These are phyloP conservation scores for Lolium perenne DNA, from an alignment of 176 grass and related monocot genomes.

Conservation along the genomic window DNA sequence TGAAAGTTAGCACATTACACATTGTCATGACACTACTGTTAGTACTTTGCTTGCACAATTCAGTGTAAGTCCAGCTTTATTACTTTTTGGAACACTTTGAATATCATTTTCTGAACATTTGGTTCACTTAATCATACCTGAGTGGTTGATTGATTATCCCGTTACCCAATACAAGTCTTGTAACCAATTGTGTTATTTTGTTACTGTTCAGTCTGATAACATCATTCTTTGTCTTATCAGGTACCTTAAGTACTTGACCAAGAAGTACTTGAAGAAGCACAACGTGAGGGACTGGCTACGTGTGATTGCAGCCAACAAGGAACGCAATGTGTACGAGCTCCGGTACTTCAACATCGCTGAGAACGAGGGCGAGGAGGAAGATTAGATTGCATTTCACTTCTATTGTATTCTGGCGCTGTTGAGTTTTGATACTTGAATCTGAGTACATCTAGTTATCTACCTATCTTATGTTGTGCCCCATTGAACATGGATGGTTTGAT, in stretches of 20 bases:
- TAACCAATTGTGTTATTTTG: neutral
- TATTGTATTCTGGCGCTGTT: slow-evolving; percentile 49
- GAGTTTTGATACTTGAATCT: slow-evolving; percentile 50
- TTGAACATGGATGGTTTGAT: slow-evolving; percentile 45
- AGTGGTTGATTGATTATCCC: neutral
- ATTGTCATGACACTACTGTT: neutral
- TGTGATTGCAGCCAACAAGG: slow-evolving; percentile 87
- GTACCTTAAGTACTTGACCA: slow-evolving; percentile 93
- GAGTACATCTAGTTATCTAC: slow-evolving; percentile 36
- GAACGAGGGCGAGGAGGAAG: slow-evolving; percentile 92
- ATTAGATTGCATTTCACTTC: slow-evolving; percentile 48
- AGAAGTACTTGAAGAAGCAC: slow-evolving; percentile 97
- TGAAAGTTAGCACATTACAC: neutral
- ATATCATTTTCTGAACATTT: neutral
- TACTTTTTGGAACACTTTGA: neutral
- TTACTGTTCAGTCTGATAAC: neutral
- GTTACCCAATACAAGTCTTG: neutral
- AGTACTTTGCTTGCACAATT: neutral
- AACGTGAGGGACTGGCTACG: slow-evolving; percentile 89
- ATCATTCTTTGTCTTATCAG: slow-evolving; percentile 33
- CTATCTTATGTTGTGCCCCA: slow-evolving; percentile 38
- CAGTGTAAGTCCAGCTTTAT: neutral
- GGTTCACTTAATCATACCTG: neutral
- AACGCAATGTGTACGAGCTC: slow-evolving; percentile 70
- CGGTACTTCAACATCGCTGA: slow-evolving; percentile 91